Evolutionary conservation across 305 asterid genomes (phyloP).

Genomic region (Fraxinus ornus): DNA sequence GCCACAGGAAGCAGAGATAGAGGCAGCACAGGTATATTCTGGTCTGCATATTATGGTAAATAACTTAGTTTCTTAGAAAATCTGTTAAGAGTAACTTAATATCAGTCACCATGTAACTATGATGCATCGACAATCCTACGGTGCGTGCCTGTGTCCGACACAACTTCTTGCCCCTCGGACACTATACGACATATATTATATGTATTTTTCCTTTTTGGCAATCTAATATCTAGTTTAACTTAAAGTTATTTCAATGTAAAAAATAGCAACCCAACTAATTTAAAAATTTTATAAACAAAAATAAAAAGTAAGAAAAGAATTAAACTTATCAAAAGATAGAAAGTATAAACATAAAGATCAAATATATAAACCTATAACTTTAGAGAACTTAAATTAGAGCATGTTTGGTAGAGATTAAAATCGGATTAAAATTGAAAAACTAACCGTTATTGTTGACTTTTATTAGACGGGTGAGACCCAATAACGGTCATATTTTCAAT

Average conservation of each 20-base stretch:
- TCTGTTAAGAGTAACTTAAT: neutral
- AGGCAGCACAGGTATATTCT: slow-evolving; percentile 82
- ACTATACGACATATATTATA: neutral
- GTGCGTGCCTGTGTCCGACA: neutral
- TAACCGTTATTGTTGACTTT: no score
- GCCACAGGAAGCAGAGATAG: slow-evolving; percentile 82
- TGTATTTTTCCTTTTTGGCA: neutral
- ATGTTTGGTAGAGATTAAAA: no score
- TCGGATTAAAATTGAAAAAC: no score
- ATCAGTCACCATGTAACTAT: neutral
- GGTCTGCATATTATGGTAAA: slow-evolving; percentile 3
- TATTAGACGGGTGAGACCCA: no score
- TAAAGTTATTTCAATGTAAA: neutral
- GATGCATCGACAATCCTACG: neutral
- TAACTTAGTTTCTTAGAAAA: neutral
- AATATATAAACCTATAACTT: no score
- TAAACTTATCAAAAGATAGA: neutral
- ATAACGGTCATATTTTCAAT: no score
- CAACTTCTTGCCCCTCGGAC: neutral
- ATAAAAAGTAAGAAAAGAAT: neutral
- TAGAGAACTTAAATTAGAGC: no score
- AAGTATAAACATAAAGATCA: no score
- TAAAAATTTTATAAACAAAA: neutral
- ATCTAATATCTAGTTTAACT: neutral
- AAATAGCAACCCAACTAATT: neutral